Evolutionary conservation across 108 stramenopile genomes (phyloP).

Genomic region (Cyclostephanos tholiformis): DNA sequence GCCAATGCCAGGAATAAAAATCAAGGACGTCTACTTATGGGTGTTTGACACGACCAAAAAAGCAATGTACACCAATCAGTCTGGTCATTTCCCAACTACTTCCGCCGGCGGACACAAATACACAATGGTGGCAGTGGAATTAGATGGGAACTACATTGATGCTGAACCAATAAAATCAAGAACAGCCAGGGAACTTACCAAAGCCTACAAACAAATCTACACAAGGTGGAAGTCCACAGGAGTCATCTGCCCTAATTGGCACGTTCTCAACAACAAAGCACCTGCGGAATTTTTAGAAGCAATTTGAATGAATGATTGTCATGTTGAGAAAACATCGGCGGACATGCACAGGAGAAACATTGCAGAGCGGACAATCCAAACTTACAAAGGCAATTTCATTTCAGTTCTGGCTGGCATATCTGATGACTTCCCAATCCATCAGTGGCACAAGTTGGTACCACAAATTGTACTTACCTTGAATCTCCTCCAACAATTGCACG

Average conservation of each 20-base stretch:
- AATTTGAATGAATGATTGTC: background rate
- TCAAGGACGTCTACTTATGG: too few relatives aligned
- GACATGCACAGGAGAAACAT: constrained; percentile 47
- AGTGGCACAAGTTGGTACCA: too few relatives aligned
- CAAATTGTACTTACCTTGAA: too few relatives aligned
- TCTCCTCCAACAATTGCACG: too few relatives aligned
- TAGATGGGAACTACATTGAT: constrained; percentile 9
- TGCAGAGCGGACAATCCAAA: constrained; percentile 55
- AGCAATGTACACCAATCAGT: constrained; percentile 23
- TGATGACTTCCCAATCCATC: too few relatives aligned
- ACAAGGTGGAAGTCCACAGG: background rate
- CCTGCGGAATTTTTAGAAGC: background rate
- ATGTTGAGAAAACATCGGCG: constrained; percentile 44
- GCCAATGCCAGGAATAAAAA: too few relatives aligned
- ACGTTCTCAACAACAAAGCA: background rate
- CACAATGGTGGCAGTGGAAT: constrained; percentile 4
- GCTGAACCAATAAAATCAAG: constrained; percentile 15
- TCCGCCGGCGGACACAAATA: constrained; percentile 18
- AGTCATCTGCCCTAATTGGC: background rate
- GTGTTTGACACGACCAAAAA: background rate
- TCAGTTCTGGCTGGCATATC: constrained; percentile 38
- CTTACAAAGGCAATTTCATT: constrained; percentile 31
- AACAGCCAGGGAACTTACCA: background rate
- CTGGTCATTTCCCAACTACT: constrained; percentile 6
- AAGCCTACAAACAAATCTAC: constrained; percentile 8